Conservation (phyloP, 208 protist genomes). For the Phytomonas serpens region DNA sequence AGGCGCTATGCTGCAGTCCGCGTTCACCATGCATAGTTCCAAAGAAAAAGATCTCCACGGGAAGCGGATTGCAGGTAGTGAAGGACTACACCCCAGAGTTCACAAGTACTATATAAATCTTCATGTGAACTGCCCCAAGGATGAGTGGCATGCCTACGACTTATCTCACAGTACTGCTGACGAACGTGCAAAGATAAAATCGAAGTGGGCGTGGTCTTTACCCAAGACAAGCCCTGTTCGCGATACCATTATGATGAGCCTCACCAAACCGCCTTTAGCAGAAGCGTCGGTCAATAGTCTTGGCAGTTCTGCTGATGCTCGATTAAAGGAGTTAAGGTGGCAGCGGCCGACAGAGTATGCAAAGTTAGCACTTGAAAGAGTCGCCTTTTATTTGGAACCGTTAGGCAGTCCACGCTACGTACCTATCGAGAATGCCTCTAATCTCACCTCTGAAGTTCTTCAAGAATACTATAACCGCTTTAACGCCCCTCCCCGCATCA, state of each 20-base stretch:
- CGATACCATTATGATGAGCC: slow-evolving; percentile 75
- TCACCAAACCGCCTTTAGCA: slow-evolving; percentile 72
- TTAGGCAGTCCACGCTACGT: slow-evolving; percentile 83
- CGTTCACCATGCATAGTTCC: slow-evolving; percentile 75
- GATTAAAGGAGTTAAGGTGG: slow-evolving; percentile 77
- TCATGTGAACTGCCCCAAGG: slow-evolving; percentile 58
- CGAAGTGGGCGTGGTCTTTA: background rate
- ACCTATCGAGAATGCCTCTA: slow-evolving; percentile 56
- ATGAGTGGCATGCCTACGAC: slow-evolving; percentile 37
- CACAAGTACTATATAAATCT: slow-evolving; percentile 79
- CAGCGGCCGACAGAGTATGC: slow-evolving; percentile 69
- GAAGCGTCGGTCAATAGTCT: slow-evolving; percentile 77
- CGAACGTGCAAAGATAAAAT: background rate
- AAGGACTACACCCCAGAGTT: slow-evolving; percentile 12
- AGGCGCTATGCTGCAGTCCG: slow-evolving; percentile 65
- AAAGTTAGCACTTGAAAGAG: slow-evolving; percentile 69
- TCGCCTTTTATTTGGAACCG: slow-evolving; percentile 83
- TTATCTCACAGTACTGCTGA: background rate
- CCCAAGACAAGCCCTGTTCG: slow-evolving; percentile 19
- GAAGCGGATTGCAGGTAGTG: slow-evolving; percentile 64
- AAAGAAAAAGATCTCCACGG: slow-evolving; percentile 74
- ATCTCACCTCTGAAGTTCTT: slow-evolving; percentile 55
- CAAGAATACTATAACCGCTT: slow-evolving; percentile 72
- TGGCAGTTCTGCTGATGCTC: slow-evolving; percentile 80
- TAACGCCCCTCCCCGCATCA: slow-evolving; percentile 62